Evolutionary conservation across 73 alveolate species (phyloP).

Genomic region (Effrenium voratum): DNA sequence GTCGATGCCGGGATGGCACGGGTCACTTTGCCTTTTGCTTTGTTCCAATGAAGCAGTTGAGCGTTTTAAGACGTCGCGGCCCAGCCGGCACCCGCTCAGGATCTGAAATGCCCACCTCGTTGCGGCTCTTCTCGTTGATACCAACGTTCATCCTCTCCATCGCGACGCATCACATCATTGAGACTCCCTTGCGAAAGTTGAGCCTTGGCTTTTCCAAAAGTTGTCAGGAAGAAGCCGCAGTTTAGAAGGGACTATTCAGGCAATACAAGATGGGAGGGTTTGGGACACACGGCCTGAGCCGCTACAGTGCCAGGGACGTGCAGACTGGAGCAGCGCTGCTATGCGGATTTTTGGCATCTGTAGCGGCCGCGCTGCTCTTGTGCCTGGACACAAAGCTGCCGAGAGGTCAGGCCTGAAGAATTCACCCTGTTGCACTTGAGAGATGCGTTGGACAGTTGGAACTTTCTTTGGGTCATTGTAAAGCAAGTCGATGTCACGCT

Average conservation of each 20-base stretch:
- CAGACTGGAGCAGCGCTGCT: too few relatives aligned
- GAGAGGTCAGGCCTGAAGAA: too few relatives aligned
- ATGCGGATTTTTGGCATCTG: too few relatives aligned
- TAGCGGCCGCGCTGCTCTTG: too few relatives aligned
- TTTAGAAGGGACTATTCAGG: too few relatives aligned
- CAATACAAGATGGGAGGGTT: background rate
- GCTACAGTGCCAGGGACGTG: too few relatives aligned
- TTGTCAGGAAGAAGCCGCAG: background rate
- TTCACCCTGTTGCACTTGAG: too few relatives aligned
- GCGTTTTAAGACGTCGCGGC: background rate
- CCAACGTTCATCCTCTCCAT: slow-evolving; percentile 20
- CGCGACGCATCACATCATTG: slow-evolving; percentile 36
- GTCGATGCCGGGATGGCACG: background rate
- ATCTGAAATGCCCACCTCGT: slow-evolving; percentile 21
- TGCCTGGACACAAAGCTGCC: too few relatives aligned
- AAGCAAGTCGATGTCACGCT: too few relatives aligned
- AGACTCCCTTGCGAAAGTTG: slow-evolving; percentile 40
- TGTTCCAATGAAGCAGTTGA: background rate
- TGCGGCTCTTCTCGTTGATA: slow-evolving; percentile 7
- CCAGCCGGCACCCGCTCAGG: background rate
- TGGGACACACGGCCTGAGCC: background rate
- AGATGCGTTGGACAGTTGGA: too few relatives aligned
- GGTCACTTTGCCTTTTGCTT: background rate
- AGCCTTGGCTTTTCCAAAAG: background rate
- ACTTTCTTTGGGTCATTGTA: too few relatives aligned